Evolutionary conservation across 129 eudicot genomes (phyloP).

Genomic region (Helichrysum umbraculigerum): DNA sequence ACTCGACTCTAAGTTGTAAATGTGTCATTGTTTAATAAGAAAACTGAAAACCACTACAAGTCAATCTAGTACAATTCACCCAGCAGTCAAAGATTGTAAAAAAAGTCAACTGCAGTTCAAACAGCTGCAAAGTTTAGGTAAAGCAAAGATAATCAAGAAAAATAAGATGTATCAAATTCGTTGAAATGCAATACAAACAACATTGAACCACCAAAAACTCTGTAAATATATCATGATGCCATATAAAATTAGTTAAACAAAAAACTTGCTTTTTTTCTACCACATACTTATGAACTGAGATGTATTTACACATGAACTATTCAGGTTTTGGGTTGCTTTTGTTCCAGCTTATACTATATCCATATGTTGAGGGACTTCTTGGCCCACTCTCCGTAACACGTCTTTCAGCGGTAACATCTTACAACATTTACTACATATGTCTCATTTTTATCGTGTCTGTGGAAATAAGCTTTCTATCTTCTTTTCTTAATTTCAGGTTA

Average conservation of each 20-base stretch:
- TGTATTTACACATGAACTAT: not conserved
- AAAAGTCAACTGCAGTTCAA: no score
- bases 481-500: conserved; percentile 21
- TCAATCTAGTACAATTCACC: no score
- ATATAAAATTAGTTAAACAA: not conserved
- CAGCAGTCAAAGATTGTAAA: no score
- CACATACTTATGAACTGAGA: not conserved
- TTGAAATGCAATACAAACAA: no score
- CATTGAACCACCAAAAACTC: not conserved
- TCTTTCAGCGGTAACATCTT: conserved; percentile 24
- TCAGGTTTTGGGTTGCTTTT: conserved; percentile 26
- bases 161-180: no score
- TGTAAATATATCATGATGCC: not conserved
- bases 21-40: no score
- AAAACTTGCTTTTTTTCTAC: not conserved
- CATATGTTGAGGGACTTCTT: conserved; percentile 24
- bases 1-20: no score
- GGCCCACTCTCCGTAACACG: conserved; percentile 30
- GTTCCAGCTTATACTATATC: conserved; percentile 32
- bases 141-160: no score
- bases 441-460: not conserved
- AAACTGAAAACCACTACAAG: no score
- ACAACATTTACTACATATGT: not conserved
- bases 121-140: no score
- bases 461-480: conserved; percentile 2